Evolutionary conservation across 2,329 filamentous ascomycete genomes (phyloP).

Genomic region (Zymoseptoria crescenta): DNA sequence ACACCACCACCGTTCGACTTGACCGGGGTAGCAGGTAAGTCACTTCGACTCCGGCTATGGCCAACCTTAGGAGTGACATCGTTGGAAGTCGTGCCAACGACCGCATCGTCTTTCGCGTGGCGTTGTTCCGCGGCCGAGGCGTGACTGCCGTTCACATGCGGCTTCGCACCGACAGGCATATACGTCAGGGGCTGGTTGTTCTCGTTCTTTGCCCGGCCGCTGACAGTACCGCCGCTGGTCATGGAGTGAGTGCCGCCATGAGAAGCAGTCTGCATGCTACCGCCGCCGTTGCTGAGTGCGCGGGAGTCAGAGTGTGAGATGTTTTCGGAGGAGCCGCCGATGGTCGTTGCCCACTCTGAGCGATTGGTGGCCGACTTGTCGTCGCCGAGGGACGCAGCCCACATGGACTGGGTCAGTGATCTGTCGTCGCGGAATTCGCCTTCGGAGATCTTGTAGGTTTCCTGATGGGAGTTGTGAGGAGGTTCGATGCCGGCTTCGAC

Average conservation of each 20-base stretch:
- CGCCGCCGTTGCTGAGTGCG: constrained; percentile 15
- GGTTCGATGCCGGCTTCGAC: constrained; percentile 19
- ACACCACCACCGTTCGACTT: constrained; percentile 9
- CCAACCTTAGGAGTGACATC: constrained; percentile 14
- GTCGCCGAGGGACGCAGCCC: constrained; percentile 9
- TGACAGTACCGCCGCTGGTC: constrained; percentile 9
- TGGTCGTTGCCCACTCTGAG: constrained; percentile 10
- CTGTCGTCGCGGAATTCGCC: constrained; percentile 11
- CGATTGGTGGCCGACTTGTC: constrained; percentile 1
- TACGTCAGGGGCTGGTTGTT: constrained; percentile 14
- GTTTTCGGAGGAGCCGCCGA: constrained; percentile 9
- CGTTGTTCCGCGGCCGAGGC: constrained; percentile 12
- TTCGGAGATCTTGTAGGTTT: not conserved
- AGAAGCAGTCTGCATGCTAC: constrained; percentile 9
- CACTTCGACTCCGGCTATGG: constrained; percentile 17
- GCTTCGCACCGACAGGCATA: constrained; percentile 4
- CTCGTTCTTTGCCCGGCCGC: constrained; percentile 13
- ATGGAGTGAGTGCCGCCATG: constrained; percentile 5
- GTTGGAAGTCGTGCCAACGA: constrained; percentile 10
- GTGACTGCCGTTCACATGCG: not conserved
- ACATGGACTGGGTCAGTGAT: constrained; percentile 11
- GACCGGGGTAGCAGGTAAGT: constrained; percentile 13
- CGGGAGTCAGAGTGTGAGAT: constrained; percentile 11
- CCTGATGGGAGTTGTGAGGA: not conserved
- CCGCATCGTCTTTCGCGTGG: constrained; percentile 4